Evolutionary conservation across 2,329 filamentous ascomycete genomes (phyloP), one percentile per base, ranked within the genome.

Genomic region (Pseudogymnoascus pannorum): DNA sequence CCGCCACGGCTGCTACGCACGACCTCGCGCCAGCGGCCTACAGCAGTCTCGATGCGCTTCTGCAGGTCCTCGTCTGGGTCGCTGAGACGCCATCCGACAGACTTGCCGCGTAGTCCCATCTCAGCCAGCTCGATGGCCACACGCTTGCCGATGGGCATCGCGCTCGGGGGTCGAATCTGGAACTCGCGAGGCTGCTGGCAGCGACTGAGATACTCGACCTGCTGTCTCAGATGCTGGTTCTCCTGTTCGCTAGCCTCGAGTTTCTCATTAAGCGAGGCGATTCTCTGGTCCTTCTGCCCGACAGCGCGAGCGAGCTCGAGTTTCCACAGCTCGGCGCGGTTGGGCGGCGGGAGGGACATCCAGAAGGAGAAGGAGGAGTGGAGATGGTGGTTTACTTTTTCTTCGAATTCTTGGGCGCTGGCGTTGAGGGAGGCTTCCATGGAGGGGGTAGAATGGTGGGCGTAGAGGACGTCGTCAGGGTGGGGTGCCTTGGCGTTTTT

Each of bases 361-460:
- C 92, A 97, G 42, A 90, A 87, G 5, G 82, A 80, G 71, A 86
- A 96, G 0, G 90, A 86, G 12, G 87, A 84, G n/a, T 88, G 82
- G 5, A 96, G 73, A 71, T 97, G 93, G 62, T 88, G 81, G 40
- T 83, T 78, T 31, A 92, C 83, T 66, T 88, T 85, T 59, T 85
- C 83, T 65, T 91, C 86, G 58, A 93, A 62, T 73, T 74, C 71
- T 72, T 73, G 58, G 64, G 73, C 48, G 70, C 73, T 63, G 57
- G 75, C 73, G 65, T 72, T 68, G 14, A 71, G 67, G 20, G 65
- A 16, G 54, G 54, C 54, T 36, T 7, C 29, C 29, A 58, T 38
- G 75, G 74, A 35, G 71, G 72, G 3, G 72, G 72, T n/a, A 69
- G 72, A 31, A 71, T 69, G 1, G 16, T 61, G 58, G 8, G 44